Percentiles rank a stretch among this genome's conserved stretches.
Conservation (phyloP, 768 basidiomycete genomes). For the Rhodotorula sphaerocarpa region DNA sequence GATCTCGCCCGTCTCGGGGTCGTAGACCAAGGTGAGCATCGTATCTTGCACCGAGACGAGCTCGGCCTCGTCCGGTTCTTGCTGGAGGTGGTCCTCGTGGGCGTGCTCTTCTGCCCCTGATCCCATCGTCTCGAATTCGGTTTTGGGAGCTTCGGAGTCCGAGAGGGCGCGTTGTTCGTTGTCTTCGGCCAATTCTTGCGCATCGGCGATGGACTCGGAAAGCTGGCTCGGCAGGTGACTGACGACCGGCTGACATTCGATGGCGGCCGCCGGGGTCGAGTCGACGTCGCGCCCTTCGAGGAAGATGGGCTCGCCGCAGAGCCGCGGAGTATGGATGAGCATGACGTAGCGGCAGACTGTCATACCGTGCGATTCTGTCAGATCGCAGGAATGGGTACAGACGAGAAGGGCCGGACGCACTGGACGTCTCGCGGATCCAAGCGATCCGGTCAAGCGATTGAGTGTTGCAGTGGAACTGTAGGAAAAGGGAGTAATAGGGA, state of each 20-base stretch:
- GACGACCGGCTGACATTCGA: slow-evolving; percentile 32
- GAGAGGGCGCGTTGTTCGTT: no score
- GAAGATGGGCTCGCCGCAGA: slow-evolving; percentile 90
- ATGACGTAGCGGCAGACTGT: slow-evolving; percentile 91
- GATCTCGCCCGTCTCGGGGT: slow-evolving; percentile 25
- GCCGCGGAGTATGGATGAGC: slow-evolving; percentile 85
- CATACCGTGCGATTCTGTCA: neutral
- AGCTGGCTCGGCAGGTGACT: neutral
- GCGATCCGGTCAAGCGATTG: slow-evolving; percentile 38
- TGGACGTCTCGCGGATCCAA: slow-evolving; percentile 39
- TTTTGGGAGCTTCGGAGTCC: no score
- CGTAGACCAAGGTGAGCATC: slow-evolving; percentile 19
- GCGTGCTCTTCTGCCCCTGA: no score
- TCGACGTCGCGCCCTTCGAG: slow-evolving; percentile 60
- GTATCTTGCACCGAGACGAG: neutral
- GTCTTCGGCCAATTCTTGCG: no score
- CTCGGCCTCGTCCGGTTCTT: no score
- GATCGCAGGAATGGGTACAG: slow-evolving; percentile 4
- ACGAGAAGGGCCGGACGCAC: slow-evolving; percentile 2
- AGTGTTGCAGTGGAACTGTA: slow-evolving; percentile 41
- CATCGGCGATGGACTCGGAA: no score
- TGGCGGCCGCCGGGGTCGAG: slow-evolving; percentile 53
- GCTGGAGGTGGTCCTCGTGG: neutral
- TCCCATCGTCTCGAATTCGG: no score
- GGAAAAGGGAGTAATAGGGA: slow-evolving; percentile 12